Evolutionary conservation across 257 asterid species (phyloP), one percentile per base, ranked within the genome.

Genomic region (Mentha longifolia): DNA sequence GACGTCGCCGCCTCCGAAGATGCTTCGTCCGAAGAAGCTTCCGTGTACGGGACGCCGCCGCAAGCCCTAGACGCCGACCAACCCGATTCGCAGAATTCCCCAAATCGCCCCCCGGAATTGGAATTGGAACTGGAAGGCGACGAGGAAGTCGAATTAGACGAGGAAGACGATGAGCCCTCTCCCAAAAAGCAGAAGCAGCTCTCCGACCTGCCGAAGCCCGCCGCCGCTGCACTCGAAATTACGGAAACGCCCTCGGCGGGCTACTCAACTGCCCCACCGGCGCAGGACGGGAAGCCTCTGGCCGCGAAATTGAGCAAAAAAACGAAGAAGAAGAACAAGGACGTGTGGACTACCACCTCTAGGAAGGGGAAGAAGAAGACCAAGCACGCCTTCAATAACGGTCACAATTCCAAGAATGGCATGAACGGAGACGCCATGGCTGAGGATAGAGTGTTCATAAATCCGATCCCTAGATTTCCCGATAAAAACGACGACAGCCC

Each of bases 331-430:
- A 94, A 88, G 84, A 86, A 62, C 59, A 90, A 85, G 76, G 88
- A 86, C 31, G 88, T 93, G 61, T 93, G 98, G 97, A 77, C 87
- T 12, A 83, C 97, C 20, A 85, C 89, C 37, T 80, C 97, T 0
- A 74, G 99, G 49, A 85, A 85, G 73, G 96, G 93, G 12, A 89
- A 89, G 80, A 92, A 95, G 62, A 95, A 95, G 86, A 80, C 83
- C 10, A 89, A 92, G 63, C 88, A 77, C 51, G 71, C 86, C 37
- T 75, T 74, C 45, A 88, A 79, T 51, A 76, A 64, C 51, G 79
- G 74, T 60, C 74, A 62, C 13, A 85, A 76, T 5, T 65, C 84
- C 59, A 89, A 83, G 33, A 81, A 80, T 14, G 74, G 67, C 49
- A 16, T 70, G 20, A 75, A 56, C 30, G 79, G 69, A 60, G 80